Evolutionary conservation across 169 alveolate species (phyloP), one percentile per base, ranked within the genome.

Genomic region (Plasmodium fragile): DNA sequence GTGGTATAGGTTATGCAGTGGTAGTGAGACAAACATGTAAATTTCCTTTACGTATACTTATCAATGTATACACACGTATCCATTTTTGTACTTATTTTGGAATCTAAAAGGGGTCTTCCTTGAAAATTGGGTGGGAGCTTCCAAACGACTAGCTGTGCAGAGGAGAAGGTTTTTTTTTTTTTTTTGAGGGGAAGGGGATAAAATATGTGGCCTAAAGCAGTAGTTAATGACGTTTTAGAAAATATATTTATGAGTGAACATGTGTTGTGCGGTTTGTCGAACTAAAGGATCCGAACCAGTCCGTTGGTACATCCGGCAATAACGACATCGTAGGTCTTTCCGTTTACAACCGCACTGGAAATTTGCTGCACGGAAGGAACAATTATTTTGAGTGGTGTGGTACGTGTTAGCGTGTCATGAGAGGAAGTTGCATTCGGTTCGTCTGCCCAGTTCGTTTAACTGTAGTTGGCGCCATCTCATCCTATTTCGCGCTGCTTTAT

Each of bases 241-340:
- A 18, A 32, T 8, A 79, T 25, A 79, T 79, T 43, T 28, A 79
- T 43, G 55, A 10, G 34, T n/a, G 55, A 49, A 1, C 30, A n/a
- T 81, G 34, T 49, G 41, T 1, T n/a, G 70, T 81, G 53, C 25
- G 16, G 22, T 25, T 39, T 52, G 69, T 81, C 41, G 34, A 41
- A 36, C 45, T 22, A 59, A 5, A 6, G 10, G 45, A 22, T 8
- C 7, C 87, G 45, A 78, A 87, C 93, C 93, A 87, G 45, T 77
- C 93, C 93, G 53, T 87, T 87, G 32, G 82, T 87, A n/a, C 89
- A 87, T 39, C 93, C 93, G 22, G 93, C 93, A 71, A 87, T 77
- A 28, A 87, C 87, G 71, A 87, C 59, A 71, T 87, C 41, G 55
- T 87, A 77, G 75, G 53, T 82, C 43, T 71, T 87, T 77, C 45